phyloP scores from a whole-genome alignment of 352 stramenopile genomes.

The Pilasporangium apinafurcum region DNA sequence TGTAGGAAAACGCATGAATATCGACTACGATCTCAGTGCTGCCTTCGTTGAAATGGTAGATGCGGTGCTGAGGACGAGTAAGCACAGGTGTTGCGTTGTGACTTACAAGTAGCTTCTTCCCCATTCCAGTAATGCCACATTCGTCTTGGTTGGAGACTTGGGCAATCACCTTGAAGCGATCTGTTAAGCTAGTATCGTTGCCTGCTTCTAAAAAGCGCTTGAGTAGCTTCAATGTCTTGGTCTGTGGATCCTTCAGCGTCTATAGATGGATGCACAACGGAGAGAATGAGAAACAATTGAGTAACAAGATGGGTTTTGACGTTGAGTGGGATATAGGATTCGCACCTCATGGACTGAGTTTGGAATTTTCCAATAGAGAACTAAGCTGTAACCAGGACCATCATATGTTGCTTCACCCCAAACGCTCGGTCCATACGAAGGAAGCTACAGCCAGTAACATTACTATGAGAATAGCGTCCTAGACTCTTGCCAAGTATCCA shows the following conservation, averaged over 20 bases:
- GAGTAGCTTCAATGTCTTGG: slow-evolving; percentile 47
- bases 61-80: slow-evolving; percentile 77
- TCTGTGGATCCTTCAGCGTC: slow-evolving; percentile 53
- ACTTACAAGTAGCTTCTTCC: slow-evolving; percentile 68
- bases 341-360: slow-evolving; percentile 46
- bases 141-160: slow-evolving; percentile 84
- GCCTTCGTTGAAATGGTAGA: slow-evolving; percentile 67
- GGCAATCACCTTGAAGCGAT: slow-evolving; percentile 83
- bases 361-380: slow-evolving; percentile 80
- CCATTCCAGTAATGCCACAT: slow-evolving; percentile 68
- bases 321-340: not conserved
- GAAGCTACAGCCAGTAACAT: slow-evolving; percentile 26
- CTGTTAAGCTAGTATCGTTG: slow-evolving; percentile 57
- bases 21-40: slow-evolving; percentile 76
- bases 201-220: slow-evolving; percentile 68
- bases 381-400: slow-evolving; percentile 65
- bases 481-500: not conserved
- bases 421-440: slow-evolving; percentile 68
- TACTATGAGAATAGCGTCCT: not conserved
- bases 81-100: slow-evolving; percentile 82
- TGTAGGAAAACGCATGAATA: slow-evolving; percentile 80
- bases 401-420: slow-evolving; percentile 62
- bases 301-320: too few relatives aligned
- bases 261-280: slow-evolving; percentile 7
- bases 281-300: not conserved